phyloP scores from a whole-genome alignment of 1,284 basidiomycete genomes.

The Trametes sp. region DNA sequence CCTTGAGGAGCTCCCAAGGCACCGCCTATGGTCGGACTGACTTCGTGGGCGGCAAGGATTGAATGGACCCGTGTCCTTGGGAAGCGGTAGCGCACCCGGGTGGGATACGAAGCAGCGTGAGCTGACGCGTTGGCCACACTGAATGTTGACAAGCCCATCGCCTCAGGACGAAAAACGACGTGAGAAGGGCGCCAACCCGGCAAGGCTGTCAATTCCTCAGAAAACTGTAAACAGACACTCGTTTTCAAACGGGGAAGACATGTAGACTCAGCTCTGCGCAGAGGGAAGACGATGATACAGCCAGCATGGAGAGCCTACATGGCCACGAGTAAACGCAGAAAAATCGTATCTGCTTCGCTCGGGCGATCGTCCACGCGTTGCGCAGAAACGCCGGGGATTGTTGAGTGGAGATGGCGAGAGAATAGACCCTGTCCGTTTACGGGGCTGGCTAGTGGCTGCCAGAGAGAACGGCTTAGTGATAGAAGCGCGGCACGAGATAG shows the following conservation, averaged over 20 bases:
- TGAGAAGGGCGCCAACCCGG: slow-evolving; percentile 10
- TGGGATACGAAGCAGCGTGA: slow-evolving; percentile 10
- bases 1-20: slow-evolving; percentile 26
- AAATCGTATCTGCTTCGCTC: background rate
- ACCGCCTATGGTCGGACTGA: slow-evolving; percentile 13
- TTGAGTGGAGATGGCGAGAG: slow-evolving; percentile 5
- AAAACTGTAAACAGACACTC: too few species aligned
- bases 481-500: slow-evolving; percentile 20
- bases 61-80: slow-evolving; percentile 13
- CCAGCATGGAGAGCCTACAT: background rate
- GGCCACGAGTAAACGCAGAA: background rate
- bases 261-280: too few species aligned
- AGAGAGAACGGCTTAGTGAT: slow-evolving; percentile 1
- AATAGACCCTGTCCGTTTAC: slow-evolving; percentile 1
- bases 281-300: background rate
- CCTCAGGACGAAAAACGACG: slow-evolving; percentile 6
- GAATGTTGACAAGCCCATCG: slow-evolving; percentile 4
- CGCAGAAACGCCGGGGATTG: slow-evolving; percentile 23
- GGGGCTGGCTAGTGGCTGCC: slow-evolving; percentile 14
- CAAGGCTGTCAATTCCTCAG: too few species aligned
- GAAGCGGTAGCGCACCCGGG: slow-evolving; percentile 21
- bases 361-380: slow-evolving; percentile 9
- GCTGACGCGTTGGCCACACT: slow-evolving; percentile 10
- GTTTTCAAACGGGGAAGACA: too few species aligned
- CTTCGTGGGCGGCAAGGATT: slow-evolving; percentile 17